These are phyloP conservation scores for Triticum turgidum DNA, from an alignment of 176 grass and related monocot genomes.

Conservation along the genomic window DNA sequence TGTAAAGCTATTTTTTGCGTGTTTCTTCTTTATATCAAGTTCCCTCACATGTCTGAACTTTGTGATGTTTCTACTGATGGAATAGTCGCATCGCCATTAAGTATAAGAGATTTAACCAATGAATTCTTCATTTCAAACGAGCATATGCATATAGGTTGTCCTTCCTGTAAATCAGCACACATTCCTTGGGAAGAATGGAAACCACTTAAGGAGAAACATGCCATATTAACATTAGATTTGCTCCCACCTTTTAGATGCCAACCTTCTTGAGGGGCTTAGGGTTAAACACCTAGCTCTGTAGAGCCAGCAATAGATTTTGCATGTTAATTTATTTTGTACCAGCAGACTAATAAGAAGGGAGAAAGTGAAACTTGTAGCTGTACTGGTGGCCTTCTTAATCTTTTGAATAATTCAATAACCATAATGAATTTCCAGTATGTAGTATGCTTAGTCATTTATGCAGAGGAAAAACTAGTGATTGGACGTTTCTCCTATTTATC, in stretches of 20 bases:
- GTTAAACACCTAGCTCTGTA: neutral
- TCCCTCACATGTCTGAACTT: neutral
- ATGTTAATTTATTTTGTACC: neutral
- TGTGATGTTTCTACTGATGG: neutral
- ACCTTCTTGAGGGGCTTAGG: neutral
- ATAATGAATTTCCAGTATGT: neutral
- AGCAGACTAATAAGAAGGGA: neutral
- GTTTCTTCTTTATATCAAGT: neutral
- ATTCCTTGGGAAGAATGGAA: neutral
- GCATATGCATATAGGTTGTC: neutral
- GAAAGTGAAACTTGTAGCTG: neutral
- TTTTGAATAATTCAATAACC: neutral
- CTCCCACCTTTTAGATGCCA: neutral
- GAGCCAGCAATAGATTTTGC: neutral
- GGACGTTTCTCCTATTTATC: neutral
- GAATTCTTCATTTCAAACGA: neutral
- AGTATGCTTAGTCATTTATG: neutral
- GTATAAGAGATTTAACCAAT: neutral
- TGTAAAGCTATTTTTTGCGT: neutral
- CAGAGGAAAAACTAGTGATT: neutral
- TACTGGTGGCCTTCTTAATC: neutral
- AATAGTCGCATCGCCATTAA: neutral
- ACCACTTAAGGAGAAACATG: neutral
- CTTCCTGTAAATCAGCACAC: neutral
- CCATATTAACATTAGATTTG: neutral